Evolutionary conservation across 2,329 filamentous ascomycete genomes (phyloP), one percentile per base, ranked within the genome.

Genomic region (Podosphaera aphanis): DNA sequence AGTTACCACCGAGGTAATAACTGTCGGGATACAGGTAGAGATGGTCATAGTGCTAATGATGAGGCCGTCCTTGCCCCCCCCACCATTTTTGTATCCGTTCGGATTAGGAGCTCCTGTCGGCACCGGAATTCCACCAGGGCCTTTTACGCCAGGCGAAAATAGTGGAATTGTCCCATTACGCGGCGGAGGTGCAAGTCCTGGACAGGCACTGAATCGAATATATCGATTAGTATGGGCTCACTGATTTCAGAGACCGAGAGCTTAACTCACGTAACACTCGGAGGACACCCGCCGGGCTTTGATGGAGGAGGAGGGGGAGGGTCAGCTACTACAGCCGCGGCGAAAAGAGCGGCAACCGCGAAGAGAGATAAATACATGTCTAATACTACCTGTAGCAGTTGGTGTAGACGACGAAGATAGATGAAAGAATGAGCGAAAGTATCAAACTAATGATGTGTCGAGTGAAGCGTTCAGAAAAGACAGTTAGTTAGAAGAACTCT

Each of bases 161-260:
- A 66, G 16, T 44, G 18, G 31, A 15, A 16, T 43, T 29, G 18
- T 16, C 8, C 19, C 18, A 4, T 27, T 31, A 11, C 3, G 5
- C 3, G 19, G 16, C 43, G n/a, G 42, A 18, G 15, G 29, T n/a
- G 2, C 7, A 11, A 41, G 1, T 7, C 19, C 38, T n/a, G n/a
- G n/a, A n/a, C 25, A 41, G 15, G 15, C 7, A 15, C 25, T 23
- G 20, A 15, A 18, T 39, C 20, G 35, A 45, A 70, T 19, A 63
- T 66, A 59, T 65, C 70, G 62, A 69, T 64, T 60, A 67, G 70
- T 47, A 69, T 62, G 52, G 66, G 60, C 53, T 66, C 61, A 50
- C 65, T 68, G 56, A 60, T 55, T 61, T 66, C 25, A 29, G 25
- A 67, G 60, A 68, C 59, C n/a, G n/a, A 56, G 65, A 65, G 43